phyloP scores from a whole-genome alignment of 805 yeast genomes.

The Helenozyma baotianmanensis region DNA sequence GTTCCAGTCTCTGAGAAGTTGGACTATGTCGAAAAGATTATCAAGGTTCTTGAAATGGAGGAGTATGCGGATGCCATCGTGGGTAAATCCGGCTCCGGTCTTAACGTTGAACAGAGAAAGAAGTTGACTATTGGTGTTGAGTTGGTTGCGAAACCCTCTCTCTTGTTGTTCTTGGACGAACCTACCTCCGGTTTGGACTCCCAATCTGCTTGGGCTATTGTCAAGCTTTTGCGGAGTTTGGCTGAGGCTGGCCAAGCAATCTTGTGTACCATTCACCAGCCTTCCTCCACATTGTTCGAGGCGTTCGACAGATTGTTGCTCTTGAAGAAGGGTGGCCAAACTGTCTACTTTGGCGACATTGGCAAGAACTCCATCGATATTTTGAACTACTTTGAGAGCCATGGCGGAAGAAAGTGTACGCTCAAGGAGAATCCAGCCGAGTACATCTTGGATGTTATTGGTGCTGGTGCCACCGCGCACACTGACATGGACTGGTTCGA shows the following conservation, averaged over 20 bases:
- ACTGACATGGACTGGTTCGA: conserved; percentile 12
- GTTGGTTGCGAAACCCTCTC: conserved; percentile 50
- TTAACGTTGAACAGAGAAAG: conserved; percentile 53
- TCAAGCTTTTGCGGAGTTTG: conserved; percentile 45
- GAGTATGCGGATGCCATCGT: conserved; percentile 51
- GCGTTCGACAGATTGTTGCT: conserved; percentile 65
- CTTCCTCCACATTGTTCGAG: conserved; percentile 42
- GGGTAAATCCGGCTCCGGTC: conserved; percentile 44
- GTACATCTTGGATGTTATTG: conserved; percentile 15
- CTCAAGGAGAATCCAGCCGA: conserved; percentile 15
- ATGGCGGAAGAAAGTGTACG: conserved; percentile 12
- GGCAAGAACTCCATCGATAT: conserved; percentile 11
- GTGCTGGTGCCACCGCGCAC: conserved; percentile 16
- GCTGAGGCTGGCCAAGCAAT: conserved; percentile 55
- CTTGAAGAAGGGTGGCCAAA: conserved; percentile 16
- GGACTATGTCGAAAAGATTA: conserved; percentile 49
- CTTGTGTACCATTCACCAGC: conserved; percentile 54
- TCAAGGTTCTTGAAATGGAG: conserved; percentile 47
- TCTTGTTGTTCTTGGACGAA: conserved; percentile 45
- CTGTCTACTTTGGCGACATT: conserved; percentile 16
- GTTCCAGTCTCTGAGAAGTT: conserved; percentile 42
- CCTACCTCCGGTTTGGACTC: conserved; percentile 38
- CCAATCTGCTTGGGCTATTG: conserved; percentile 55
- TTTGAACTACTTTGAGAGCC: conserved; percentile 9
- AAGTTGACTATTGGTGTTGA: conserved; percentile 53